Conservation (phyloP, 2,329 filamentous ascomycete genomes). For the Aspergillus transmontanensis region DNA sequence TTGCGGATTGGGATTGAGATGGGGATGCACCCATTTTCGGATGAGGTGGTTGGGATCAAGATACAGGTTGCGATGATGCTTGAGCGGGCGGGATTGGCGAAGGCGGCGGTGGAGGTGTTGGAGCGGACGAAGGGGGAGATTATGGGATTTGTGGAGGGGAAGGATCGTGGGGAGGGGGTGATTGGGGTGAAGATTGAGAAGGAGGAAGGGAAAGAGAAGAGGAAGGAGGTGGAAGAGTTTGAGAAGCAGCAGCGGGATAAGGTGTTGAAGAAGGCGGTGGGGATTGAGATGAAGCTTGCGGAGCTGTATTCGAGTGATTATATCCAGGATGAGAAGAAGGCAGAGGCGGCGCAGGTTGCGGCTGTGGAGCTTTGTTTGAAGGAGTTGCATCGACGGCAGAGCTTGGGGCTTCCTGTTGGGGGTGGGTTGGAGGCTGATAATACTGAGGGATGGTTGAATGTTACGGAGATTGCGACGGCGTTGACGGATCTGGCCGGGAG, state of each 20-base stretch:
- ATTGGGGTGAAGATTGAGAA: conserved; percentile 22
- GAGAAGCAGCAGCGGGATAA: conserved; percentile 58
- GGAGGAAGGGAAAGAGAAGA: conserved; percentile 25
- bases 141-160: conserved; percentile 41
- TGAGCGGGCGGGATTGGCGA: conserved; percentile 72
- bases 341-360: conserved; percentile 75
- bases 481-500: conserved; percentile 68
- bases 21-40: conserved; percentile 83
- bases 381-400: conserved; percentile 70
- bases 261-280: conserved; percentile 72
- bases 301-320: conserved; percentile 78
- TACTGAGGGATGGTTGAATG: conserved; percentile 40
- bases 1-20: conserved; percentile 71
- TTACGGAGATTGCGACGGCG: conserved; percentile 39
- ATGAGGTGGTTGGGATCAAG: conserved; percentile 88
- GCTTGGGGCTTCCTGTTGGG: conserved; percentile 68
- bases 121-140: conserved; percentile 76
- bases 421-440: conserved; percentile 53
- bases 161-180: conserved; percentile 20
- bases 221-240: conserved; percentile 28
- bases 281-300: conserved; percentile 79
- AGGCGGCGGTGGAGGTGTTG: conserved; percentile 73
- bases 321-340: conserved; percentile 71
- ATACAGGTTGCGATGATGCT: conserved; percentile 79
- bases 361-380: conserved; percentile 77